Evolutionary conservation across 495 filamentous ascomycete genomes (phyloP).

Genomic region (Penicillium dipodomyicola): DNA sequence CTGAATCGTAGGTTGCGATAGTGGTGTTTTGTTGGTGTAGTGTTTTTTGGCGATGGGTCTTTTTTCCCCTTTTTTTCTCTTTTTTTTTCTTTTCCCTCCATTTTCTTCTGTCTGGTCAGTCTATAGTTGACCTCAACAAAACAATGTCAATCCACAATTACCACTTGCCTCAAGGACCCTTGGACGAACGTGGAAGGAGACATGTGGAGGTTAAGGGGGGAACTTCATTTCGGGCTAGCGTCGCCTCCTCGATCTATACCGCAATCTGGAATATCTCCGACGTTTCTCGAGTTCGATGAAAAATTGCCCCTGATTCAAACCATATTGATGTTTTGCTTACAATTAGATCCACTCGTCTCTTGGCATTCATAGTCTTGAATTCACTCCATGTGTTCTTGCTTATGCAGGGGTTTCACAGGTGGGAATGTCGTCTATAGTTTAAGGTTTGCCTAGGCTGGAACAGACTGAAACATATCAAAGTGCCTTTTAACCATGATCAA

Average conservation of each 20-base stretch:
- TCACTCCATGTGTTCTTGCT: background rate
- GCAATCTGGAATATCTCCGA: constrained; percentile 31
- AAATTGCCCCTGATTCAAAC: constrained; percentile 18
- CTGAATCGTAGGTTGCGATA: background rate
- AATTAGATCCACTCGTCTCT: constrained; percentile 1
- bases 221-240: constrained; percentile 16
- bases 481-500: background rate
- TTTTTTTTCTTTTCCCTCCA: background rate
- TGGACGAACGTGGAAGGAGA: background rate
- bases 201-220: constrained; percentile 1
- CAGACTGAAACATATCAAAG: background rate
- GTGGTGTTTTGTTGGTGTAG: too few relatives aligned
- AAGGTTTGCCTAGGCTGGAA: background rate
- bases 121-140: background rate
- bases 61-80: background rate
- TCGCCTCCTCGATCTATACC: constrained; percentile 22
- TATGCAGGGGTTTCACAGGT: background rate
- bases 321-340: constrained; percentile 14
- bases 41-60: too few relatives aligned
- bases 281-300: background rate
- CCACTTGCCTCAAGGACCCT: background rate
- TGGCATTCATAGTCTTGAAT: background rate
- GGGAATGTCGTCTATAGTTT: background rate
- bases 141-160: background rate
- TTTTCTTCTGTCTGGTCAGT: background rate